Percentiles rank a stretch among this genome's conserved stretches.
These are phyloP conservation scores for Aspergillus egyptiacus DNA, from an alignment of 495 filamentous ascomycete species.

Conservation along the genomic window DNA sequence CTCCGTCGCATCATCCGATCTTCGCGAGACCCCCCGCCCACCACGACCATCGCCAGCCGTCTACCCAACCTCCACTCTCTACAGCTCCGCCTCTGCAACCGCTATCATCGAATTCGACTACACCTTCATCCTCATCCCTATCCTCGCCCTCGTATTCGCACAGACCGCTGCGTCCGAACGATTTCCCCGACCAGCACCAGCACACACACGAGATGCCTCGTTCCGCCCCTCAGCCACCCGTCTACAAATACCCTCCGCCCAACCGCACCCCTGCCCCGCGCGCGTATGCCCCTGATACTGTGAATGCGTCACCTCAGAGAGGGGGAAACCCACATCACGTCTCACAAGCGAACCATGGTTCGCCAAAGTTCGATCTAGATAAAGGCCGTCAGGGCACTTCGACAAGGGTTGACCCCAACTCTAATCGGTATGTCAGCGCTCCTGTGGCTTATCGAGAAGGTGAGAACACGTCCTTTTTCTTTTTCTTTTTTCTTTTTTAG, in stretches of 20 bases:
- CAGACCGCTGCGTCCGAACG: conserved; percentile 18
- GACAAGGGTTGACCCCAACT: conserved; percentile 20
- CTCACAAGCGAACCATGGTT: conserved; percentile 19
- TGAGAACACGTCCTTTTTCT: conserved; percentile 13
- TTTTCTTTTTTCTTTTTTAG: background rate
- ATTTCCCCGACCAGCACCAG: conserved; percentile 21
- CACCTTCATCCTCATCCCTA: background rate
- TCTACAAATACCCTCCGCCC: conserved; percentile 24
- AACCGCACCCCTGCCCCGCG: conserved; percentile 15
- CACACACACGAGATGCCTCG: conserved; percentile 28
- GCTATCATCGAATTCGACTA: too few relatives aligned
- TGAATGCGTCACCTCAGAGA: conserved; percentile 20
- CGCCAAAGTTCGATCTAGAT: conserved; percentile 17
- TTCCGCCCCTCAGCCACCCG: conserved; percentile 7
- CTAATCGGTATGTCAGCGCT: conserved; percentile 16
- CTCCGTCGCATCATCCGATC: conserved; percentile 8
- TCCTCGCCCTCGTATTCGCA: conserved; percentile 20
- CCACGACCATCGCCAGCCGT: background rate
- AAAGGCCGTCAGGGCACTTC: conserved; percentile 18
- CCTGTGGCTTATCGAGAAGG: conserved; percentile 27
- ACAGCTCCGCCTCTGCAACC: conserved; percentile 21
- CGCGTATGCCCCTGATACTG: conserved; percentile 14
- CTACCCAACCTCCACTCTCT: background rate
- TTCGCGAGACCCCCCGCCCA: background rate
- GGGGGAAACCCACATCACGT: conserved; percentile 18